phyloP scores from a whole-genome alignment of 2,329 filamentous ascomycete genomes.

The Meredithiella fracta region DNA sequence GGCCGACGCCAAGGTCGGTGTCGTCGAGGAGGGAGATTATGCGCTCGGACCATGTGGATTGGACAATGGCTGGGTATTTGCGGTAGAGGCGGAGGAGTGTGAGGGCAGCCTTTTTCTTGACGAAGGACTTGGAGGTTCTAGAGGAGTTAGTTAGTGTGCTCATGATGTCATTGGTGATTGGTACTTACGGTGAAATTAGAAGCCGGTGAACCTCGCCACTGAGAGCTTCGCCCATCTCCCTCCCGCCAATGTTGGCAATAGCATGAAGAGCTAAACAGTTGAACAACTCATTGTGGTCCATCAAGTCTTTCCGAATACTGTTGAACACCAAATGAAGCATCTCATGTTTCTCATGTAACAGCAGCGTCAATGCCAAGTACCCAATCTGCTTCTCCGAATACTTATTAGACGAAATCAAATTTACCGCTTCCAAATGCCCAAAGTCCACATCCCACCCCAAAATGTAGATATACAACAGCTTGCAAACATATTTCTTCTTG shows the following conservation, averaged over 20 bases:
- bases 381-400: slow-evolving; percentile 99
- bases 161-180: not conserved
- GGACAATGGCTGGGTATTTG: slow-evolving; percentile 84
- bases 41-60: slow-evolving; percentile 91
- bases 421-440: slow-evolving; percentile 93
- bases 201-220: slow-evolving; percentile 84
- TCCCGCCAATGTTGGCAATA: slow-evolving; percentile 90
- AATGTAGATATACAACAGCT: slow-evolving; percentile 98
- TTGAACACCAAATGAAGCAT: slow-evolving; percentile 92
- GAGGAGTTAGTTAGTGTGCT: not conserved
- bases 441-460: slow-evolving; percentile 98
- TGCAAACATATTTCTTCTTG: slow-evolving; percentile 99
- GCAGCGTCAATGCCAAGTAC: slow-evolving; percentile 91
- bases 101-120: slow-evolving; percentile 96
- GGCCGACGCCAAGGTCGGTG: slow-evolving; percentile 75
- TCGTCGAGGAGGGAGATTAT: slow-evolving; percentile 99
- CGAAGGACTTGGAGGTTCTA: slow-evolving; percentile 73
- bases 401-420: slow-evolving; percentile 88
- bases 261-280: slow-evolving; percentile 94
- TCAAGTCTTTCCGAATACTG: slow-evolving; percentile 88
- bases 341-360: slow-evolving; percentile 94
- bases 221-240: slow-evolving; percentile 92
- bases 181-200: slow-evolving; percentile 75
- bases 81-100: slow-evolving; percentile 86
- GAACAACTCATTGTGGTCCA: slow-evolving; percentile 92